Base-by-base conservation (phyloP, 176 grass and related monocot genomes). In the Triticum urartu region DNA sequence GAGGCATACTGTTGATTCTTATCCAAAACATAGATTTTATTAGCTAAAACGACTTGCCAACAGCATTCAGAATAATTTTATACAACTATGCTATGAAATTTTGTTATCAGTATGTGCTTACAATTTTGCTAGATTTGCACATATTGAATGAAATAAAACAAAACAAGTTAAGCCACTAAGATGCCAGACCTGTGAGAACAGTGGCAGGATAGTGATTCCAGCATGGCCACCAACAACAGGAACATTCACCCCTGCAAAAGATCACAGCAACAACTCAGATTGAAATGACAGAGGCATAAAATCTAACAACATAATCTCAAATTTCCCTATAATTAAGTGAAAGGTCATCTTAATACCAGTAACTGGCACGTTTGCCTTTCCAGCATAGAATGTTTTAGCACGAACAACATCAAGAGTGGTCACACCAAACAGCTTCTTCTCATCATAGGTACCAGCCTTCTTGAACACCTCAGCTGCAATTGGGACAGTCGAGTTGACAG, bases 381-480 rank as follows among this genome's bases (percentile, higher is more conserved):
- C 89, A 77, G 94, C 92, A 68, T 99, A 96, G 83, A 99, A 99
- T 17, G 97, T 96, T 82, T 91, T 99, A 62, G 97, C 90, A 25
- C 94, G 92, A 62, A 98, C 87, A 61, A 96, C 97, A 70, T 96
- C 97, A 82, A 98, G 92, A 35, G 92, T 99, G 50, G 97, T 99
- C 48, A 99, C 97, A 80, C 94, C 94, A 77, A 99, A 94, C 50
- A 99, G 90, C 68, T 83, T 96, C 88, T 91, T 96, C 85, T 94
- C 92, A 65, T 99, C 77, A 7, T 93, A 99, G 10, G 94, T 96
- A 56, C 89, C 90, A 24, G 92, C 94, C 88, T 99, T 99, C 87
- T 96, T 96, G 85, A 99, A 99, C 45, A 96, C 92, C 87, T 99
- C 94, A 12, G 94, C 90, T 1, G 97, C 94, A 64, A 96, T 96